Evolutionary conservation across 169 alveolate species (phyloP).

Genomic region (Eimeria praecox): DNA sequence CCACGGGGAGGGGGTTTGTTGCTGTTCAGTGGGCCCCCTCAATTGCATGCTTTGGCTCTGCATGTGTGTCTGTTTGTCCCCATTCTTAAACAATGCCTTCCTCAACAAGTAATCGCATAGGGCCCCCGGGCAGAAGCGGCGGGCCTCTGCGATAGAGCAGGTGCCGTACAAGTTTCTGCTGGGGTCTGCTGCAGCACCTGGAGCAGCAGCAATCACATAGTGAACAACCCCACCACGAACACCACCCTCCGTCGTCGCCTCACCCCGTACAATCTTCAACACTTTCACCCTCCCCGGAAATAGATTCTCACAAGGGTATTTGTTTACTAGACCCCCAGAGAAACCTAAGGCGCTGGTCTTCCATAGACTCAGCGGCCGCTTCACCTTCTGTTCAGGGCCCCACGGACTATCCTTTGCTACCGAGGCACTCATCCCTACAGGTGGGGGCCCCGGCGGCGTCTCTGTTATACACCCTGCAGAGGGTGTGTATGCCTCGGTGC

Average conservation of each 20-base stretch:
- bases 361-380: neutral
- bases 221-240: slow-evolving; percentile 46
- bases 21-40: neutral
- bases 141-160: slow-evolving; percentile 39
- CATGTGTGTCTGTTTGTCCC: neutral
- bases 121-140: slow-evolving; percentile 71
- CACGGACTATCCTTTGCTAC: neutral
- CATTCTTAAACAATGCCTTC: slow-evolving; percentile 20
- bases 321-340: slow-evolving; percentile 5
- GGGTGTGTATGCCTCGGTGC: neutral
- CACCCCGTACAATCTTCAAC: slow-evolving; percentile 27
- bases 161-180: slow-evolving; percentile 39
- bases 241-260: slow-evolving; percentile 14
- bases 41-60: neutral
- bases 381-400: neutral
- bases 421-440: neutral
- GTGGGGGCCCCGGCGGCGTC: neutral
- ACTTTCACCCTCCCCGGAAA: slow-evolving; percentile 33
- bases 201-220: slow-evolving; percentile 43
- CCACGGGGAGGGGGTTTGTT: neutral
- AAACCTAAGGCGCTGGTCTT: neutral
- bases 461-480: neutral
- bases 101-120: slow-evolving; percentile 41
- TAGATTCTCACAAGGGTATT: slow-evolving; percentile 27
- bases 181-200: slow-evolving; percentile 52